Evolutionary conservation across 2,329 filamentous ascomycete genomes (phyloP).

Genomic region (Orbilia ellipsospora): DNA sequence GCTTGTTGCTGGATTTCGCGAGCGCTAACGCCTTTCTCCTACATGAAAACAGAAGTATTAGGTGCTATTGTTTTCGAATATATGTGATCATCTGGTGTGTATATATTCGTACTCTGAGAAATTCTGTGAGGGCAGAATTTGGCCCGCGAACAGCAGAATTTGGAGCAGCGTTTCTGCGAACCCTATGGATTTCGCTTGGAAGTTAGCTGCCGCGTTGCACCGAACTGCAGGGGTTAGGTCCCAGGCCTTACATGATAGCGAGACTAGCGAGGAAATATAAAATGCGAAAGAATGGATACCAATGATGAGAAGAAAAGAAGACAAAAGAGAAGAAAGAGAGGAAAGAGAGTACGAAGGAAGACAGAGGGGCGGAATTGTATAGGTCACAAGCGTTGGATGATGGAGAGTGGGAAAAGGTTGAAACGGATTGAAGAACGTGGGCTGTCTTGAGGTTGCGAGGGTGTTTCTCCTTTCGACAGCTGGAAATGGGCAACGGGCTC

Average conservation of each 20-base stretch:
- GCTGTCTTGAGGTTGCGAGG: neutral
- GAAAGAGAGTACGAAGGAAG: neutral
- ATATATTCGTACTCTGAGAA: slow-evolving; percentile 56
- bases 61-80: slow-evolving; percentile 3
- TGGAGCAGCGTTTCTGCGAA: slow-evolving; percentile 13
- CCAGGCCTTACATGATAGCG: slow-evolving; percentile 7
- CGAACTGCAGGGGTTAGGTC: slow-evolving; percentile 2
- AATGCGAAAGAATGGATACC: too few relatives aligned
- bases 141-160: slow-evolving; percentile 42
- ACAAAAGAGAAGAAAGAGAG: neutral
- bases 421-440: neutral
- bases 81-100: neutral
- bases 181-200: slow-evolving; percentile 9
- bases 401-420: neutral
- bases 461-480: too few relatives aligned
- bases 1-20: slow-evolving; percentile 54
- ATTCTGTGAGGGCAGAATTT: slow-evolving; percentile 59
- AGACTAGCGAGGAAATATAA: too few relatives aligned
- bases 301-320: neutral
- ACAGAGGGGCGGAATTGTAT: neutral
- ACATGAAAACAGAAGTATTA: neutral
- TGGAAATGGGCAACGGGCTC: too few relatives aligned
- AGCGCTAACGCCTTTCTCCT: slow-evolving; percentile 58
- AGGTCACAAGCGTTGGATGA: neutral
- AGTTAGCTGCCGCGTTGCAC: slow-evolving; percentile 7